phyloP scores from a whole-genome alignment of 495 filamentous ascomycete species.

The Coniosporium apollinis region DNA sequence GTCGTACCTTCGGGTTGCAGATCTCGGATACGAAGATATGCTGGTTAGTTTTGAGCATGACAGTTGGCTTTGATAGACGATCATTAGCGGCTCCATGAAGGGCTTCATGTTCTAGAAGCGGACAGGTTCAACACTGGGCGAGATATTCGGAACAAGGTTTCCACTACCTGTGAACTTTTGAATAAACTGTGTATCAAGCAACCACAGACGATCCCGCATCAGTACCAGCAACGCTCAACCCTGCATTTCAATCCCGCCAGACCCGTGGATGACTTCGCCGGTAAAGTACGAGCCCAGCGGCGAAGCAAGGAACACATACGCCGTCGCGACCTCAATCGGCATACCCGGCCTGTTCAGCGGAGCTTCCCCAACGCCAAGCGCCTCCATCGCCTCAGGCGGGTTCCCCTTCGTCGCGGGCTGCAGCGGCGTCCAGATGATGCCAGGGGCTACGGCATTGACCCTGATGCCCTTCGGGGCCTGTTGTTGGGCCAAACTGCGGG shows the following conservation, averaged over 20 bases:
- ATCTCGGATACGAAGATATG: too few relatives aligned
- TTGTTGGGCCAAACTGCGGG: conserved; percentile 36
- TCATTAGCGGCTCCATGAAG: too few relatives aligned
- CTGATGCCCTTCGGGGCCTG: conserved; percentile 42
- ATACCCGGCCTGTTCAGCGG: conserved; percentile 37
- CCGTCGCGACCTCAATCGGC: conserved; percentile 45
- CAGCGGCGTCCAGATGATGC: conserved; percentile 42
- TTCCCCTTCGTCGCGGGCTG: conserved; percentile 32
- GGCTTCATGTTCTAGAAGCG: too few relatives aligned
- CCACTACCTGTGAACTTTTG: too few relatives aligned
- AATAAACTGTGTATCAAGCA: too few relatives aligned
- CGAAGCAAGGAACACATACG: conserved; percentile 34
- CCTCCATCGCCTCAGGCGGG: conserved; percentile 35
- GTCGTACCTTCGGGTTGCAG: too few relatives aligned
- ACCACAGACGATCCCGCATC: too few relatives aligned
- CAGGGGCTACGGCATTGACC: conserved; percentile 45
- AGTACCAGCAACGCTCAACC: conserved; percentile 2
- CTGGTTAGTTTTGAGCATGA: too few relatives aligned
- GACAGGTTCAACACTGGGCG: too few relatives aligned
- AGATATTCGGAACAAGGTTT: too few relatives aligned
- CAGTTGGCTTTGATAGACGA: too few relatives aligned
- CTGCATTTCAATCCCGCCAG: conserved; percentile 11
- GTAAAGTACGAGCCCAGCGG: conserved; percentile 8
- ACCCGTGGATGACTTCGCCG: conserved; percentile 8
- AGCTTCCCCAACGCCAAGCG: conserved; percentile 26